These are phyloP conservation scores for Dissophora ornata DNA, from an alignment of 192 early-diverging fungal species.

Conservation along the genomic window DNA sequence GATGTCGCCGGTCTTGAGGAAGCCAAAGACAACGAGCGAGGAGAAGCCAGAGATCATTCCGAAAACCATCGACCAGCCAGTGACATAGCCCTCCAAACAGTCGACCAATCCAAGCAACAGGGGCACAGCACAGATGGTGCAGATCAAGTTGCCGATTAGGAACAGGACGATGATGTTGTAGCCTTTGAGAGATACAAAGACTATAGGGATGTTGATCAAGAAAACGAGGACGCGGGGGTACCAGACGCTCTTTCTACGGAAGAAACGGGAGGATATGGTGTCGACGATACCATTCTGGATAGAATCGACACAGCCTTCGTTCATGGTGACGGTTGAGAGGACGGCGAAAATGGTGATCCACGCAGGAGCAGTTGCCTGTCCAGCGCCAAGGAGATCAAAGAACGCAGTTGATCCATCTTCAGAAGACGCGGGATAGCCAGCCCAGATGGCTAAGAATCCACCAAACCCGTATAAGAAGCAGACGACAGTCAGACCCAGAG, in stretches of 20 bases:
- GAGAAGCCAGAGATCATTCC: constrained; percentile 45
- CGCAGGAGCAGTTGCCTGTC: constrained; percentile 38
- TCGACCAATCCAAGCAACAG: constrained; percentile 62
- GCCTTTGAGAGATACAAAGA: constrained; percentile 64
- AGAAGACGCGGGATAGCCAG: constrained; percentile 57
- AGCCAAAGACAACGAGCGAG: constrained; percentile 45
- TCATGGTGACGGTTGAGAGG: constrained; percentile 67
- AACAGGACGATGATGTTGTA: constrained; percentile 68
- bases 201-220: constrained; percentile 37
- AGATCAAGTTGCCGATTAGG: constrained; percentile 67
- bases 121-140: constrained; percentile 64
- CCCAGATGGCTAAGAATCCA: constrained; percentile 74
- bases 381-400: constrained; percentile 67
- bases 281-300: constrained; percentile 73
- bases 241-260: constrained; percentile 38
- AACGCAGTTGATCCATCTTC: constrained; percentile 66
- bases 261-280: constrained; percentile 64
- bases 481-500: constrained; percentile 62
- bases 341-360: constrained; percentile 71
- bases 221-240: constrained; percentile 34
- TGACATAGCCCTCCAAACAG: constrained; percentile 46
- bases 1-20: constrained; percentile 29
- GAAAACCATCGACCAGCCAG: constrained; percentile 25
- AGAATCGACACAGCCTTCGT: constrained; percentile 73
- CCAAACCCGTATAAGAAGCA: constrained; percentile 66